phyloP scores from a whole-genome alignment of 331 rosid genomes.

The Erythrophleum ivorense region DNA sequence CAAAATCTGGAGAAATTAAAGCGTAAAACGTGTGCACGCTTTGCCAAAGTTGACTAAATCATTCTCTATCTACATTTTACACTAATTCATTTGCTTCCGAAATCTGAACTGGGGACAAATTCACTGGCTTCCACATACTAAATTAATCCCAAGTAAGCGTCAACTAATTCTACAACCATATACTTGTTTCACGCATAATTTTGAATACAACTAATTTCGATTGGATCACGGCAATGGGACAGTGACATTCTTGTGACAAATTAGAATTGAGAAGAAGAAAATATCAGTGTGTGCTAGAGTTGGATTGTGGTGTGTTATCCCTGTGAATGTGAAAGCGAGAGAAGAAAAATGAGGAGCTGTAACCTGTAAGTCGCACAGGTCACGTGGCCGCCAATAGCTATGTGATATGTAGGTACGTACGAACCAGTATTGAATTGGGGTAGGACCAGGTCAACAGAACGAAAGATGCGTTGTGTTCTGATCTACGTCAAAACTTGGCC shows the following conservation, averaged over 20 bases:
- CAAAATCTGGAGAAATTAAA: constrained; percentile 27
- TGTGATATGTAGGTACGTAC: not conserved
- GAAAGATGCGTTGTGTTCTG: not conserved
- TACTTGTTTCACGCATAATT: not conserved
- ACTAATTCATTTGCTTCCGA: constrained; percentile 26
- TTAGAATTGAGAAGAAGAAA: not conserved
- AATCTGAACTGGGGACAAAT: constrained; percentile 34
- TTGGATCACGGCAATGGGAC: not conserved
- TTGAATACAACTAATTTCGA: not conserved
- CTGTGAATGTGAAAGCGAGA: not conserved
- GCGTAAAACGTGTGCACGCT: constrained; percentile 32
- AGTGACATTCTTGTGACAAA: not conserved
- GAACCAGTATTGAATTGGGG: not conserved
- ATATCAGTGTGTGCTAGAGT: not conserved
- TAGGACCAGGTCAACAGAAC: constrained; percentile 24
- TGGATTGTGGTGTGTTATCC: not conserved
- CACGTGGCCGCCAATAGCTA: not conserved
- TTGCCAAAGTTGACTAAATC: not conserved
- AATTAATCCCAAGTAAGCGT: constrained; percentile 2
- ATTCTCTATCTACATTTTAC: not conserved
- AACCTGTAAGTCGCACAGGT: not conserved
- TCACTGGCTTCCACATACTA: constrained; percentile 16
- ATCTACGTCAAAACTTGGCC: not conserved
- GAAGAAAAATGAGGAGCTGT: not conserved
- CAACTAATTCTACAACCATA: not conserved